Conservation (phyloP, 2,329 filamentous ascomycete genomes). For the Claviceps sp. region DNA sequence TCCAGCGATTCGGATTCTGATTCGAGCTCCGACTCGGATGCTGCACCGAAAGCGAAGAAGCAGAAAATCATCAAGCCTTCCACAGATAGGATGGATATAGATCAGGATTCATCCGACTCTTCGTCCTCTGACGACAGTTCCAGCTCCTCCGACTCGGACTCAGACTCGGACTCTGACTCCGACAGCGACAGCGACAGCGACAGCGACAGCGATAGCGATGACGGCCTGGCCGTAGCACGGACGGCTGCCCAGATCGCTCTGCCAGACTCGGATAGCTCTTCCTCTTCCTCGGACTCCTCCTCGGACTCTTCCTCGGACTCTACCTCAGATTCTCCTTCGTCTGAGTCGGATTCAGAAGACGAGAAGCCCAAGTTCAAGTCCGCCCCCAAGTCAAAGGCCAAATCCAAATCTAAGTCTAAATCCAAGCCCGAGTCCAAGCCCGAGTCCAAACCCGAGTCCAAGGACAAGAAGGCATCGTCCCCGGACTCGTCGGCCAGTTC, state of each 20-base stretch:
- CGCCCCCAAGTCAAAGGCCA: no score
- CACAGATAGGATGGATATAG: constrained; percentile 8
- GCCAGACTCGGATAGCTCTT: constrained; percentile 13
- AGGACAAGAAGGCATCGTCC: constrained; percentile 6
- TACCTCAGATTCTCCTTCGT: constrained; percentile 6
- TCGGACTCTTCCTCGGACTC: constrained; percentile 15
- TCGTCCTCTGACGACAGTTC: constrained; percentile 8
- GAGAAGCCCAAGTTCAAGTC: constrained; percentile 13
- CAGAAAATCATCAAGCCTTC: constrained; percentile 22
- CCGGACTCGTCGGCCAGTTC: constrained; percentile 29
- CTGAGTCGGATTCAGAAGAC: constrained; percentile 20
- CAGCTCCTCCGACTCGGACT: constrained; percentile 12
- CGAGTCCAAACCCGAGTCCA: constrained; percentile 12
- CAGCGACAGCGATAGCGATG: background rate
- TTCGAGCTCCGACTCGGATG: constrained; percentile 30
- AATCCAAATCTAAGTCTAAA: constrained; percentile 10
- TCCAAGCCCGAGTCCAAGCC: constrained; percentile 19
- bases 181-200: constrained; percentile 5
- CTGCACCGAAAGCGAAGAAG: constrained; percentile 40
- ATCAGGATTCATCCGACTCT: constrained; percentile 16
- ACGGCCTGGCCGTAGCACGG: constrained; percentile 5
- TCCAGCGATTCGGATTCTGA: constrained; percentile 21
- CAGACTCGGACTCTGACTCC: constrained; percentile 7
- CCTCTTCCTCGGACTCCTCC: constrained; percentile 18
- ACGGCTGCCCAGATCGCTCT: constrained; percentile 14